Conservation (phyloP, 2,329 filamentous ascomycete species). For the Dothistroma pini region DNA sequence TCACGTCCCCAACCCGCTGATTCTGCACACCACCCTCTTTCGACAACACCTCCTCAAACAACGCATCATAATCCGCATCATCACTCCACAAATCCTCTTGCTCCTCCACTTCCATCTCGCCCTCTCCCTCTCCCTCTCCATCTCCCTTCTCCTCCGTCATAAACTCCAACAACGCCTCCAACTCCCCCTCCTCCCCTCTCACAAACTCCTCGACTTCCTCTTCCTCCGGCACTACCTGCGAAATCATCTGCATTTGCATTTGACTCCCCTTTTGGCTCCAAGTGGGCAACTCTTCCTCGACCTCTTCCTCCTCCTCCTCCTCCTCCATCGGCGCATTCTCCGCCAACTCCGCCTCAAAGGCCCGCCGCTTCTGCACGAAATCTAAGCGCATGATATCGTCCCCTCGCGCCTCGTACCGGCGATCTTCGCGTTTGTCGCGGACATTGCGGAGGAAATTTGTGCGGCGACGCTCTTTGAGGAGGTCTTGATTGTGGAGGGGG, state of each 20-base stretch:
- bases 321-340: conserved; percentile 37
- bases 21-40: conserved; percentile 36
- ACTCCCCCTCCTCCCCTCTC: conserved; percentile 43
- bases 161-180: conserved; percentile 44
- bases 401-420: conserved; percentile 43
- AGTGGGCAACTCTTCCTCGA: conserved; percentile 17
- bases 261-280: conserved; percentile 6
- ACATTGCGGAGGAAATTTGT: conserved; percentile 65
- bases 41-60: conserved; percentile 64
- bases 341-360: conserved; percentile 45
- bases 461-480: conserved; percentile 60
- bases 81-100: conserved; percentile 47
- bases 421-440: conserved; percentile 43
- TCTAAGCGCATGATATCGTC: conserved; percentile 51
- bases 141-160: conserved; percentile 34
- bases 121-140: conserved; percentile 11
- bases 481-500: conserved; percentile 59
- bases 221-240: conserved; percentile 23
- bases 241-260: conserved; percentile 4
- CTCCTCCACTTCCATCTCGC: conserved; percentile 13
- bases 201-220: conserved; percentile 40
- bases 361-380: conserved; percentile 41
- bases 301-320: conserved; percentile 16
- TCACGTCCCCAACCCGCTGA: neutral
- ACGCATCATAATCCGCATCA: conserved; percentile 58